A percentile compares a stretch with the other conserved stretches of the same genome.
Evolutionary conservation across 139 green algal genomes (phyloP).

Genomic region (Ostreobium quekettii): DNA sequence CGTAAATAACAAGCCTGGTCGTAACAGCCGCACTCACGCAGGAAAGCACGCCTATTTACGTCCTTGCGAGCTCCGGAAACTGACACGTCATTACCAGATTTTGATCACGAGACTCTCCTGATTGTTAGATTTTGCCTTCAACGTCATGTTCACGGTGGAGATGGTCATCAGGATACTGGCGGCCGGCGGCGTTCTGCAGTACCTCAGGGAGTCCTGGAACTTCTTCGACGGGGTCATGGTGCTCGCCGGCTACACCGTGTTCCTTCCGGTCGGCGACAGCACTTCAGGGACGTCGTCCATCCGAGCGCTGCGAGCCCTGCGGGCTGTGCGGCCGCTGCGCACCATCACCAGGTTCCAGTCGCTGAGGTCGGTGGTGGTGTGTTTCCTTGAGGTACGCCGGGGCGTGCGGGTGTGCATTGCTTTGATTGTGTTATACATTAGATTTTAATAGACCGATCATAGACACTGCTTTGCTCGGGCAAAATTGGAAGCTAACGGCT

Average conservation of each 20-base stretch:
- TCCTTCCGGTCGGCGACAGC: conserved; percentile 34
- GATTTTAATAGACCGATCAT: too few species aligned
- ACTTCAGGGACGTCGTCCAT: conserved; percentile 28
- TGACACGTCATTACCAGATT: too few species aligned
- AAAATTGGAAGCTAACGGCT: too few species aligned
- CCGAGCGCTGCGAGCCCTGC: conserved; percentile 49
- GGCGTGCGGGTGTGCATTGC: too few species aligned
- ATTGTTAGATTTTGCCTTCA: conserved; percentile 66
- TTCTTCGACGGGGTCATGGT: conserved; percentile 64
- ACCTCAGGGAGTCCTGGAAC: conserved; percentile 59
- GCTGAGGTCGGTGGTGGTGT: conserved; percentile 59
- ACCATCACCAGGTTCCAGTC: conserved; percentile 69
- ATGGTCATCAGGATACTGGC: conserved; percentile 47
- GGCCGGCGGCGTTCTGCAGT: conserved; percentile 34
- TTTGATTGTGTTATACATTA: too few species aligned
- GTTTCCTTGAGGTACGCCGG: conserved; percentile 50
- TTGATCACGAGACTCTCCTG: too few species aligned
- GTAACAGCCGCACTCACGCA: too few species aligned
- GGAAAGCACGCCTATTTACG: too few species aligned
- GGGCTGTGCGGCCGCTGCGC: conserved; percentile 63
- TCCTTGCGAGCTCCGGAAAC: too few species aligned
- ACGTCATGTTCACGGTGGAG: conserved; percentile 59
- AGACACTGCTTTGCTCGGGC: too few species aligned
- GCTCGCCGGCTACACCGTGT: conserved; percentile 44
- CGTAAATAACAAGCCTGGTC: too few species aligned